Conservation (phyloP, 257 asterid genomes). For the Cinchona pubescens region DNA sequence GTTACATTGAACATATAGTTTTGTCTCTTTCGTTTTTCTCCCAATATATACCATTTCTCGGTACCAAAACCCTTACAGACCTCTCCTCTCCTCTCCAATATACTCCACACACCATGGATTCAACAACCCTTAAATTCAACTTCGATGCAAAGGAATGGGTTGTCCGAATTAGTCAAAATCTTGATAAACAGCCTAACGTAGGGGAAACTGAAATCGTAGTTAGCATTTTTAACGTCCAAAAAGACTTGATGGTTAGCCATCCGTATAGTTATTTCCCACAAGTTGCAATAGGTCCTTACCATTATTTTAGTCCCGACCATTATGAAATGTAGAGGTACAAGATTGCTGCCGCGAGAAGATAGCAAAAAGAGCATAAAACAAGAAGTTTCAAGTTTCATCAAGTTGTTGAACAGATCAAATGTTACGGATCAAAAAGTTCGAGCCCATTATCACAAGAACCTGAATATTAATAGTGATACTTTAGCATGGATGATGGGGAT, state of each 20-base stretch:
- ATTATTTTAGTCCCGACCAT: slow-evolving; percentile 38
- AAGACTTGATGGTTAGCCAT: slow-evolving; percentile 20
- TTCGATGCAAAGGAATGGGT: slow-evolving; percentile 57
- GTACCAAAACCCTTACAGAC: too few species aligned
- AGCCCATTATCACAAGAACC: slow-evolving; percentile 44
- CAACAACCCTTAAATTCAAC: background rate
- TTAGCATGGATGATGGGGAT: slow-evolving; percentile 65
- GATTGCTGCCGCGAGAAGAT: slow-evolving; percentile 46
- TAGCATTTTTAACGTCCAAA: slow-evolving; percentile 55
- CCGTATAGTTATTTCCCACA: slow-evolving; percentile 53
- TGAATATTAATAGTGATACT: slow-evolving; percentile 37
- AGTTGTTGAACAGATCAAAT: slow-evolving; percentile 30
- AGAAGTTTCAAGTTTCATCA: slow-evolving; percentile 31
- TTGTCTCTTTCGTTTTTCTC: too few species aligned
- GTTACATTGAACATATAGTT: too few species aligned
- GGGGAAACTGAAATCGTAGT: slow-evolving; percentile 44
- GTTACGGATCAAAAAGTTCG: slow-evolving; percentile 39
- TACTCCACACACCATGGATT: background rate
- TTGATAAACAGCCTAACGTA: slow-evolving; percentile 47
- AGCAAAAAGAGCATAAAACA: slow-evolving; percentile 30
- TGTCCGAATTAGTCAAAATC: slow-evolving; percentile 37
- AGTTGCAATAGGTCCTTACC: slow-evolving; percentile 64
- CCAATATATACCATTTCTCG: too few species aligned
- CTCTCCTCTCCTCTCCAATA: too few species aligned
- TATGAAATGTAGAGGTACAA: slow-evolving; percentile 64